Evolutionary conservation across 129 eudicot species (phyloP).

Genomic region (Arctium lappa): DNA sequence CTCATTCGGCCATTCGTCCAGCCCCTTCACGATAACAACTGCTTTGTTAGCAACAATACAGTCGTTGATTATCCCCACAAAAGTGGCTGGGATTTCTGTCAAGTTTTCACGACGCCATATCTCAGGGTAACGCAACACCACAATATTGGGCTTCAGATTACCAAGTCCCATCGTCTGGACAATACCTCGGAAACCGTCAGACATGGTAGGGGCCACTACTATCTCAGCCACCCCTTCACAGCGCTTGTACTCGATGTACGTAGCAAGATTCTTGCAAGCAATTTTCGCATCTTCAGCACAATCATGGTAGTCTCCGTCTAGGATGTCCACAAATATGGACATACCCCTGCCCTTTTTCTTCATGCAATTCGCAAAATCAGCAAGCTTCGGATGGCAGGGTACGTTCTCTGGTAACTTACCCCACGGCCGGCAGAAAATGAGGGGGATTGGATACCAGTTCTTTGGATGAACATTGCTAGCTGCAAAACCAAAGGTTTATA

Average conservation of each 20-base stretch:
- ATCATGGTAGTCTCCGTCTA: slow-evolving; percentile 93
- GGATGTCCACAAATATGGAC: slow-evolving; percentile 88
- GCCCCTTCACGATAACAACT: slow-evolving; percentile 95
- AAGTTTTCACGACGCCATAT: slow-evolving; percentile 96
- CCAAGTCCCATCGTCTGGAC: slow-evolving; percentile 99
- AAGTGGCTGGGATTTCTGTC: slow-evolving; percentile 86
- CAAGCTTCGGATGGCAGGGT: slow-evolving; percentile 98
- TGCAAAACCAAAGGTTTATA: slow-evolving; percentile 34
- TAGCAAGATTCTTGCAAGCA: slow-evolving; percentile 79
- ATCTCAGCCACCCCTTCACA: slow-evolving; percentile 99
- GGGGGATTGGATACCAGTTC: slow-evolving; percentile 99
- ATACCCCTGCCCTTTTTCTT: slow-evolving; percentile 97
- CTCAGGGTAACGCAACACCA: slow-evolving; percentile 94
- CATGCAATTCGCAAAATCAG: slow-evolving; percentile 98
- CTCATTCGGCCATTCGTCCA: slow-evolving; percentile 98
- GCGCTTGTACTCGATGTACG: slow-evolving; percentile 88
- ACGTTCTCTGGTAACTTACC: slow-evolving; percentile 96
- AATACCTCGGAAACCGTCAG: slow-evolving; percentile 89
- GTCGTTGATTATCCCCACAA: slow-evolving; percentile 92
- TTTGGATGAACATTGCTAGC: slow-evolving; percentile 95
- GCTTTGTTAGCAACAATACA: slow-evolving; percentile 99
- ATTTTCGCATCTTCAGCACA: slow-evolving; percentile 93
- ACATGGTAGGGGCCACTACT: slow-evolving; percentile 92
- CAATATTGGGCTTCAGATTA: slow-evolving; percentile 93
- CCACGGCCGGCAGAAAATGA: slow-evolving; percentile 98